phyloP scores from a whole-genome alignment of 2,329 filamentous ascomycete species.

The Keithomyces neogunnii region DNA sequence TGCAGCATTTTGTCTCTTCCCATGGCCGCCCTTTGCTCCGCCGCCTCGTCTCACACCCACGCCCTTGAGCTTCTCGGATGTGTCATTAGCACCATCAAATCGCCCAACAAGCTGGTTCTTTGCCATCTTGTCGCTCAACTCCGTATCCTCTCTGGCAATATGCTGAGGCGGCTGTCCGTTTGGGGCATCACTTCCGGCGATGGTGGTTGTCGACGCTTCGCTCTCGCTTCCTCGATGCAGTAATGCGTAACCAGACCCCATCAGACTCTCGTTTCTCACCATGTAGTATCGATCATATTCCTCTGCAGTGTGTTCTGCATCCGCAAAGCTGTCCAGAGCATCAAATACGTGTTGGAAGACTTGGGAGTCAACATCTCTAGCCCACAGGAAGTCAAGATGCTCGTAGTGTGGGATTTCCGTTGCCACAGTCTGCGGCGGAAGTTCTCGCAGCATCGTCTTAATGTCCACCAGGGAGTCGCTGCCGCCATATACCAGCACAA shows the following conservation, averaged over 20 bases:
- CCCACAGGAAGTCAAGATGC: slow-evolving; percentile 96
- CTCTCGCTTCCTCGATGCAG: slow-evolving; percentile 25
- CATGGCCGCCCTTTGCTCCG: background rate
- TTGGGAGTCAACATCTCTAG: slow-evolving; percentile 68
- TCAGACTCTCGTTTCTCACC: slow-evolving; percentile 41
- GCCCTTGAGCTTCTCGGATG: slow-evolving; percentile 19
- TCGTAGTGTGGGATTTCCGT: slow-evolving; percentile 89
- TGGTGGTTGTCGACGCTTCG: slow-evolving; percentile 23
- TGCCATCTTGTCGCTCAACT: background rate
- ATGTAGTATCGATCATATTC: slow-evolving; percentile 51
- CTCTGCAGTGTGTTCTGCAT: slow-evolving; percentile 47
- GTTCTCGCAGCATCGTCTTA: slow-evolving; percentile 78
- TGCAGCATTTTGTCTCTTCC: background rate
- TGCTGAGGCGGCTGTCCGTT: slow-evolving; percentile 14
- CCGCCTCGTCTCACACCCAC: slow-evolving; percentile 14
- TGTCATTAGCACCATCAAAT: background rate
- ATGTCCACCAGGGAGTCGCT: slow-evolving; percentile 94
- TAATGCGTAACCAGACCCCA: slow-evolving; percentile 26
- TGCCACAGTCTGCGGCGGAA: slow-evolving; percentile 76
- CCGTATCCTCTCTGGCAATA: slow-evolving; percentile 17
- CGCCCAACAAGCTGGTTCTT: background rate
- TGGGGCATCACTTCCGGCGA: slow-evolving; percentile 2
- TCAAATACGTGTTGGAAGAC: slow-evolving; percentile 92
- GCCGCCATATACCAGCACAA: slow-evolving; percentile 88
- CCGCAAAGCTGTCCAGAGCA: slow-evolving; percentile 66